Evolutionary conservation across 2,329 filamentous ascomycete species (phyloP).

Genomic region (Dactylella cylindrospora): DNA sequence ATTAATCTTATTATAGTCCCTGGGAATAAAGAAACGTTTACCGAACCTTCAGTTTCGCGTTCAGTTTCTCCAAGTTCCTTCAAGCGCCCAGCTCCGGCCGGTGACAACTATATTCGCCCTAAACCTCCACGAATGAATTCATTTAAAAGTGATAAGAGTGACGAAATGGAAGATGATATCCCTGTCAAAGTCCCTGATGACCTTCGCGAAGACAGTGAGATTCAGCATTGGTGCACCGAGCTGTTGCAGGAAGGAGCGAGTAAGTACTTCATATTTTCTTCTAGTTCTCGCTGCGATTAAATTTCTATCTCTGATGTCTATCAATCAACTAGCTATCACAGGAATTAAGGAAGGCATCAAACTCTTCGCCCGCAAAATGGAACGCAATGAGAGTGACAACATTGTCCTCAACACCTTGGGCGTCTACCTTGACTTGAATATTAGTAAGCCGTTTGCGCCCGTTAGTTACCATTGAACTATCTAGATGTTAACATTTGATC

Average conservation of each 20-base stretch:
- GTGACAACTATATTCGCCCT: not conserved
- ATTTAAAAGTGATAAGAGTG: too few species aligned
- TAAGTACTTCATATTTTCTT: slow-evolving; percentile 3
- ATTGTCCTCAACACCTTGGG: slow-evolving; percentile 16
- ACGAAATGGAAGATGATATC: slow-evolving; percentile 1
- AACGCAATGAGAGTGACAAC: not conserved
- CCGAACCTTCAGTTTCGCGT: not conserved
- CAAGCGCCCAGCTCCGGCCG: not conserved
- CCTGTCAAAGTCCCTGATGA: slow-evolving; percentile 5
- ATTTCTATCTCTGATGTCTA: not conserved
- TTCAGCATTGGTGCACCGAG: slow-evolving; percentile 21
- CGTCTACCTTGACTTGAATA: slow-evolving; percentile 14
- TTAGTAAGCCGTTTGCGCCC: slow-evolving; percentile 1
- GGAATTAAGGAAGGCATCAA: slow-evolving; percentile 18
- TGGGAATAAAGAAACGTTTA: not conserved
- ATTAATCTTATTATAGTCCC: too few species aligned
- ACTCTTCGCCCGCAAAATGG: slow-evolving; percentile 25
- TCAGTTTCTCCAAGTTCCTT: not conserved
- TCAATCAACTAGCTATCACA: slow-evolving; percentile 8
- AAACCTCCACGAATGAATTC: slow-evolving; percentile 21
- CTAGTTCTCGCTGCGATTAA: not conserved
- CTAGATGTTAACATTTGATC: too few species aligned
- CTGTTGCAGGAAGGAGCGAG: slow-evolving; percentile 17
- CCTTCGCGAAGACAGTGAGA: slow-evolving; percentile 10
- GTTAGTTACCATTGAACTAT: not conserved